Conservation (phyloP, 495 filamentous ascomycete genomes). For the Cenococcum geophilum region DNA sequence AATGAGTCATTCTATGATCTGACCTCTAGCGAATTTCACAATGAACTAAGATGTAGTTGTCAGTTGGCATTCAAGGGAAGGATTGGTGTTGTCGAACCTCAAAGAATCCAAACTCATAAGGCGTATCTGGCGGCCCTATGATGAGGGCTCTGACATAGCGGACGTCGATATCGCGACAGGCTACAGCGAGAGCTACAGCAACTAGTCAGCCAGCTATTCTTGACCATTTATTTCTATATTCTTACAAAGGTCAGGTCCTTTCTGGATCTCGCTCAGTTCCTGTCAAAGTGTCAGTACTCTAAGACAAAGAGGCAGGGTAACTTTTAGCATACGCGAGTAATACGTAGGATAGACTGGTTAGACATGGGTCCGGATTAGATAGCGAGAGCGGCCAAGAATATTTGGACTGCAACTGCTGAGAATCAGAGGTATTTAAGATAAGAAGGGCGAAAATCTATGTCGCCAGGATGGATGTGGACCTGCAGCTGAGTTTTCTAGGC, state of each 20-base stretch:
- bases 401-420: not conserved
- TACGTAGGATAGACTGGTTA: constrained; percentile 78
- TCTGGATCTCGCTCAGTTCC: constrained; percentile 80
- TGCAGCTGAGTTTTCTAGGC: not conserved
- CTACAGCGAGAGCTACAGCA: constrained; percentile 68
- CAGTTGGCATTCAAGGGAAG: constrained; percentile 3
- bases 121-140: constrained; percentile 87
- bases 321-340: constrained; percentile 60
- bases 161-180: constrained; percentile 78
- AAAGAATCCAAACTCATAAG: constrained; percentile 96
- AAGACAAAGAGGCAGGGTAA: constrained; percentile 14
- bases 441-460: not conserved
- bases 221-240: constrained; percentile 11
- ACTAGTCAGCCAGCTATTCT: constrained; percentile 13
- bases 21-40: constrained; percentile 63
- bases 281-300: constrained; percentile 37
- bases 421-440: not conserved
- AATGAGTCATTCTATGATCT: not conserved
- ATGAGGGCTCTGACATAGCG: constrained; percentile 84
- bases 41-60: constrained; percentile 46
- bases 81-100: constrained; percentile 53
- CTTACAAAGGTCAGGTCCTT: constrained; percentile 75
- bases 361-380: constrained; percentile 49
- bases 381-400: not conserved
- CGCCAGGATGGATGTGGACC: not conserved